Percentiles rank a stretch among this genome's conserved stretches.
Conservation (phyloP, 2,329 filamentous ascomycete species). For the Colletotrichum nymphaeae region DNA sequence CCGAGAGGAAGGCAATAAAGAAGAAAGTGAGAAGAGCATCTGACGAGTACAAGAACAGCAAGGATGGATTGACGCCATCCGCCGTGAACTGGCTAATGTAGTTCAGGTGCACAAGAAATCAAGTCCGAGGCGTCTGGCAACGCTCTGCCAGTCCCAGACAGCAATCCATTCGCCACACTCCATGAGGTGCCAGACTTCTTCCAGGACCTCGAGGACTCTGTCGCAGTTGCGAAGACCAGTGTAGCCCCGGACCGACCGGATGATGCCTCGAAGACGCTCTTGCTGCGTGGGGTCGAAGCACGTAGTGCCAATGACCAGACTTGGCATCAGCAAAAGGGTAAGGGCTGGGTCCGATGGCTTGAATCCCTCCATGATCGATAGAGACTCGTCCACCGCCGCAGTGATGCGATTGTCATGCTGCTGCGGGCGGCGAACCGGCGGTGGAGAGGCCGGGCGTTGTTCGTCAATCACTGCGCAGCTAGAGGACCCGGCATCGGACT, state of each 20-base stretch:
- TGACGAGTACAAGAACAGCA: background rate
- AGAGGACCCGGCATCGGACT: constrained; percentile 36
- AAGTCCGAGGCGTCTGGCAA: constrained; percentile 63
- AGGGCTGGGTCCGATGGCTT: constrained; percentile 68
- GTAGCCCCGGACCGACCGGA: constrained; percentile 65
- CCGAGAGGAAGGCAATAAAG: constrained; percentile 13
- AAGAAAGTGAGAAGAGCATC: no score
- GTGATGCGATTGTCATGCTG: constrained; percentile 64
- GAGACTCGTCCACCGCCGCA: constrained; percentile 66
- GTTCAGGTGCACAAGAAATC: constrained; percentile 65
- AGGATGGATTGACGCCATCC: background rate
- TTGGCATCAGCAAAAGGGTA: constrained; percentile 69
- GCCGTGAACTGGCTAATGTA: background rate
- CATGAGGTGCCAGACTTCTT: constrained; percentile 71
- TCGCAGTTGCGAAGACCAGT: constrained; percentile 71
- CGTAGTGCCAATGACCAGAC: constrained; percentile 70
- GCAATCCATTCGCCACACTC: constrained; percentile 65
- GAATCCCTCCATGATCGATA: constrained; percentile 66
- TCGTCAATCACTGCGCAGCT: constrained; percentile 29
- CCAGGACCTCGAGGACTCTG: constrained; percentile 63
- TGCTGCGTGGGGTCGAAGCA: constrained; percentile 66
- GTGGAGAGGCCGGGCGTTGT: constrained; percentile 51
- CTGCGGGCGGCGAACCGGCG: constrained; percentile 58
- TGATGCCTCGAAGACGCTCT: constrained; percentile 60
- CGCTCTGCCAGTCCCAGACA: constrained; percentile 74